These are phyloP conservation scores for Plasmodium inui DNA, from an alignment of 169 alveolate genomes.

Conservation along the genomic window DNA sequence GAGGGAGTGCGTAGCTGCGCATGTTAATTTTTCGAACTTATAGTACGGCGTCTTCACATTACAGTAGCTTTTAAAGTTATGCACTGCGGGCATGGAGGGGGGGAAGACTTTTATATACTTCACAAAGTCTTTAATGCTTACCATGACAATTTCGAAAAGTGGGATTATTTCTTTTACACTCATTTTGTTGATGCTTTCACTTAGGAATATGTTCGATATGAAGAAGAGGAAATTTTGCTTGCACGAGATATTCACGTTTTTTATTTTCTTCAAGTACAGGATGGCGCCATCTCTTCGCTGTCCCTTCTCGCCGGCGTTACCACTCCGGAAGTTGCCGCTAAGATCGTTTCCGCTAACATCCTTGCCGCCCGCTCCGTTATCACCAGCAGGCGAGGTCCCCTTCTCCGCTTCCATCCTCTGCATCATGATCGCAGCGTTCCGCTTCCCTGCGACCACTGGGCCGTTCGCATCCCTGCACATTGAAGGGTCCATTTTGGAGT, in stretches of 20 bases:
- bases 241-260: conserved; percentile 35
- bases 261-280: conserved; percentile 36
- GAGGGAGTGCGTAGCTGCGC: conserved; percentile 80
- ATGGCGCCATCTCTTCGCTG: conserved; percentile 1
- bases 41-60: conserved; percentile 58
- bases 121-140: conserved; percentile 46
- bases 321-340: background rate
- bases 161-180: conserved; percentile 52
- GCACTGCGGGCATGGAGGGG: conserved; percentile 26
- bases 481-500: background rate
- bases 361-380: background rate
- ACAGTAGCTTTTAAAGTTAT: conserved; percentile 16
- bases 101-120: conserved; percentile 22
- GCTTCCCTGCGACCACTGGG: background rate
- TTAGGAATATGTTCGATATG: conserved; percentile 63
- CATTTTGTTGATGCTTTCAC: conserved; percentile 56
- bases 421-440: background rate
- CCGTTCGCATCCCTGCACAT: background rate
- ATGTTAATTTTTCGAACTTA: conserved; percentile 59
- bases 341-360: background rate
- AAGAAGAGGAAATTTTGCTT: conserved; percentile 63
- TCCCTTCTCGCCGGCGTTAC: background rate
- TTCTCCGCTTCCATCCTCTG: background rate
- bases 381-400: background rate
- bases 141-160: conserved; percentile 48